These are phyloP conservation scores for Apiotrichum porosum DNA, from an alignment of 1,284 basidiomycete genomes.

Conservation along the genomic window DNA sequence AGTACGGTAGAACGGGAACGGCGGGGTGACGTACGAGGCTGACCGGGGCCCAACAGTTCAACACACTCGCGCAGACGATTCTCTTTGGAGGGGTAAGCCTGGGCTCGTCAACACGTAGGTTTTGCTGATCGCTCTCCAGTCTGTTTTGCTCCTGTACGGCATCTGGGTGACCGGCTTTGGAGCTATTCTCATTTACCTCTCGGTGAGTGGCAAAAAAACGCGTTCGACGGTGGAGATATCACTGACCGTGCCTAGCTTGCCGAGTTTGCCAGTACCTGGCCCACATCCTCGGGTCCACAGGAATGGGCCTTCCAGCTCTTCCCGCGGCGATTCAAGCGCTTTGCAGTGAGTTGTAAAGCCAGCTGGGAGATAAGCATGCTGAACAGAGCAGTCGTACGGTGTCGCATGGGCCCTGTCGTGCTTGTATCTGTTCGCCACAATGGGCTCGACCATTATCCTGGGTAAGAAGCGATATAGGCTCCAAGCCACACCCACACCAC, in stretches of 20 bases:
- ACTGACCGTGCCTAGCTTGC: slow-evolving; percentile 5
- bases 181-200: background rate
- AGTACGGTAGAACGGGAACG: too few relatives aligned
- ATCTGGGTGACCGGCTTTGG: slow-evolving; percentile 1
- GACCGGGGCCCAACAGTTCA: too few relatives aligned
- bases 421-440: slow-evolving; percentile 5
- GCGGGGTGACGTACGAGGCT: too few relatives aligned
- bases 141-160: slow-evolving; percentile 2
- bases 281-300: slow-evolving; percentile 4
- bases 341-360: background rate
- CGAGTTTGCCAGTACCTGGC: slow-evolving; percentile 2
- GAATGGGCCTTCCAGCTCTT: slow-evolving; percentile 10
- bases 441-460: background rate
- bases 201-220: background rate
- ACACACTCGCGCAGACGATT: background rate
- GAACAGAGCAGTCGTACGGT: slow-evolving; percentile 1
- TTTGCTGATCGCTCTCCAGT: background rate
- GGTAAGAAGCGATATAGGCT: too few relatives aligned
- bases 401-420: slow-evolving; percentile 3
- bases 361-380: too few relatives aligned
- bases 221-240: background rate
- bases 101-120: too few relatives aligned
- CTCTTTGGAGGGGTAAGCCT: slow-evolving; percentile 1
- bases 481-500: too few relatives aligned
- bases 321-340: slow-evolving; percentile 1